Evolutionary conservation across 2,329 filamentous ascomycete genomes (phyloP).

Genomic region (Xylariaceae sp.): DNA sequence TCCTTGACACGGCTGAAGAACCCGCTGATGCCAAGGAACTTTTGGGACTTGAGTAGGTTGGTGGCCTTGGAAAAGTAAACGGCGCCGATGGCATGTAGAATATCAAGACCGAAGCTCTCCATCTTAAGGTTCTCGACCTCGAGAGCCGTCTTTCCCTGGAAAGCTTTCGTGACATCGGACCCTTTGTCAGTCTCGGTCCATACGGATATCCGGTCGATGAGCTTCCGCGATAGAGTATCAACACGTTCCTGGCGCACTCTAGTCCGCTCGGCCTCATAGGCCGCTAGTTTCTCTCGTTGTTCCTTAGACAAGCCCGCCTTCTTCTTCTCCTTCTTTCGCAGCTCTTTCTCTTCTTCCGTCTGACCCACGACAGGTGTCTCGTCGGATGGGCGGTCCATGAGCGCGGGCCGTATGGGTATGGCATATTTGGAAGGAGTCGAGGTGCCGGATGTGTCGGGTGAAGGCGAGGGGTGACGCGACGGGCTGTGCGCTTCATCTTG

Average conservation of each 20-base stretch:
- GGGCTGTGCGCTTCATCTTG: conserved; percentile 30
- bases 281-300: conserved; percentile 85
- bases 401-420: conserved; percentile 75
- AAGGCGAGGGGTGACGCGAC: conserved; percentile 39
- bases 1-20: conserved; percentile 94
- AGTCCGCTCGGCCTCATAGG: conserved; percentile 81
- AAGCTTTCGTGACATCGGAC: conserved; percentile 76
- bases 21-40: conserved; percentile 91
- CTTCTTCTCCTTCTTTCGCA: conserved; percentile 76
- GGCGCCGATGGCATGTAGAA: conserved; percentile 87
- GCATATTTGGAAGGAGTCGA: conserved; percentile 41
- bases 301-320: conserved; percentile 84
- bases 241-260: conserved; percentile 85
- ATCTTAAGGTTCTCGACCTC: conserved; percentile 99
- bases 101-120: conserved; percentile 96
- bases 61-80: conserved; percentile 88
- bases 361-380: conserved; percentile 67
- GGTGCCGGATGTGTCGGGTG: conserved; percentile 38
- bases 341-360: conserved; percentile 68
- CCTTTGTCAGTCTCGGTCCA: conserved; percentile 98
- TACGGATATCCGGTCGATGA: conserved; percentile 82
- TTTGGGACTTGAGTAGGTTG: conserved; percentile 86
- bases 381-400: conserved; percentile 79
- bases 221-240: conserved; percentile 74
- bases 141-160: conserved; percentile 88